Conservation (phyloP, 2,329 filamentous ascomycete genomes). For the Cladosporium oxysporum region DNA sequence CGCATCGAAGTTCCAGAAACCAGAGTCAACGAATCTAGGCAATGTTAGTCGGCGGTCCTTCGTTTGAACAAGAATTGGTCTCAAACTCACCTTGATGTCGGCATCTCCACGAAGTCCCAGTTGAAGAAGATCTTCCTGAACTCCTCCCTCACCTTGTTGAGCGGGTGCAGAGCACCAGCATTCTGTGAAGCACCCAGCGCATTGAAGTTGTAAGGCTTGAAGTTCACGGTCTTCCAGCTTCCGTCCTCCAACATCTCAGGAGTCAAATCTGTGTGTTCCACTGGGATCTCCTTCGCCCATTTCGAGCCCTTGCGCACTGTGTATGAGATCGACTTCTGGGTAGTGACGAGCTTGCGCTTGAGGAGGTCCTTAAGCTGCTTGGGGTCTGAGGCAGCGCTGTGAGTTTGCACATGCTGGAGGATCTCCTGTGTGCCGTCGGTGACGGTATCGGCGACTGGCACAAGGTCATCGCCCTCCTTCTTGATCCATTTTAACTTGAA, state of each 20-base stretch:
- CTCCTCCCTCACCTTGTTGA: constrained; percentile 94
- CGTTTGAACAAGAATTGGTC: too few relatives aligned
- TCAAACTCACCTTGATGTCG: constrained; percentile 67
- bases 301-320: constrained; percentile 81
- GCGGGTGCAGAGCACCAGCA: constrained; percentile 51
- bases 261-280: constrained; percentile 94
- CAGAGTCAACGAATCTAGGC: constrained; percentile 81
- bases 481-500: constrained; percentile 76
- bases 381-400: constrained; percentile 67
- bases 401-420: constrained; percentile 71
- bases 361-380: constrained; percentile 80
- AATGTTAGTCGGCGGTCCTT: constrained; percentile 18
- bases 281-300: constrained; percentile 82
- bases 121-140: constrained; percentile 99
- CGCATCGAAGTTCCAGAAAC: constrained; percentile 98
- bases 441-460: constrained; percentile 67
- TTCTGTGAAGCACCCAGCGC: constrained; percentile 62
- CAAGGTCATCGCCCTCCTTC: constrained; percentile 59
- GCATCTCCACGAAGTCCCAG: constrained; percentile 99
- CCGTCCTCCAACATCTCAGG: constrained; percentile 87
- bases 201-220: constrained; percentile 84
- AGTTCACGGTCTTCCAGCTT: constrained; percentile 86
- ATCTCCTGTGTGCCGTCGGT: constrained; percentile 76
- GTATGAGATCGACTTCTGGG: constrained; percentile 84
- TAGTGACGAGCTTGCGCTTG: constrained; percentile 85